Conservation (phyloP, 768 basidiomycete genomes). For the Psilocybe tampanensis region DNA sequence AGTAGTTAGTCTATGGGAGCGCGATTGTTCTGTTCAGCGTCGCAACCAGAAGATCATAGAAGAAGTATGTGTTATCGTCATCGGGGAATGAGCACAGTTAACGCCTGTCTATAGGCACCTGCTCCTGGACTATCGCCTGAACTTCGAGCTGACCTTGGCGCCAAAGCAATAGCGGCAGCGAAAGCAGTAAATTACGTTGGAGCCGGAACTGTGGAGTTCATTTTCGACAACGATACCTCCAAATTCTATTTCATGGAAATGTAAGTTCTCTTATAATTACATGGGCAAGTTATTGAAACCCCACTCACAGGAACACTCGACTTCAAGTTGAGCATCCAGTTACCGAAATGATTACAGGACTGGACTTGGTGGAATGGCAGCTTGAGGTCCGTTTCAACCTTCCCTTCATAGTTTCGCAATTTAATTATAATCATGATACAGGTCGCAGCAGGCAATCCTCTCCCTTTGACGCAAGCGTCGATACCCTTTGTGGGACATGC, state of each 20-base stretch:
- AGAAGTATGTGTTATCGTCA: constrained; percentile 50
- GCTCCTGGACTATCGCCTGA: constrained; percentile 85
- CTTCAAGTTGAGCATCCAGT: constrained; percentile 92
- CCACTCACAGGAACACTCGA: constrained; percentile 68
- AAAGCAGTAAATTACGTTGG: constrained; percentile 90
- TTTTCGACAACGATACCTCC: constrained; percentile 88
- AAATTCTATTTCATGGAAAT: constrained; percentile 97
- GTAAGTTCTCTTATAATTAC: constrained; percentile 40
- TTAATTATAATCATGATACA: constrained; percentile 22
- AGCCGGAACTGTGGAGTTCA: constrained; percentile 95
- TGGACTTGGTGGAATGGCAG: constrained; percentile 96
- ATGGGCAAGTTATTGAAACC: neutral
- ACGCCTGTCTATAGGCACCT: constrained; percentile 61
- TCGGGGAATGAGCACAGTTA: neutral
- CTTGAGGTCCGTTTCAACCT: constrained; percentile 55
- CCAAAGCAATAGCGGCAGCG: constrained; percentile 91
- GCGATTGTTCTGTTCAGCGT: constrained; percentile 90
- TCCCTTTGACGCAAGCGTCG: constrained; percentile 74
- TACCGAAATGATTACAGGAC: constrained; percentile 92
- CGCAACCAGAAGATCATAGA: constrained; percentile 96
- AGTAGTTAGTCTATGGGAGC: constrained; percentile 93
- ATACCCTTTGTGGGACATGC: constrained; percentile 92
- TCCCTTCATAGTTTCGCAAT: neutral
- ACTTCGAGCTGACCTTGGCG: constrained; percentile 77
- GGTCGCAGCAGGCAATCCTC: constrained; percentile 87